Percentiles rank a stretch among this genome's conserved stretches.
Conservation (phyloP, 2,329 filamentous ascomycete genomes). For the Trematosphaeria pertusa region DNA sequence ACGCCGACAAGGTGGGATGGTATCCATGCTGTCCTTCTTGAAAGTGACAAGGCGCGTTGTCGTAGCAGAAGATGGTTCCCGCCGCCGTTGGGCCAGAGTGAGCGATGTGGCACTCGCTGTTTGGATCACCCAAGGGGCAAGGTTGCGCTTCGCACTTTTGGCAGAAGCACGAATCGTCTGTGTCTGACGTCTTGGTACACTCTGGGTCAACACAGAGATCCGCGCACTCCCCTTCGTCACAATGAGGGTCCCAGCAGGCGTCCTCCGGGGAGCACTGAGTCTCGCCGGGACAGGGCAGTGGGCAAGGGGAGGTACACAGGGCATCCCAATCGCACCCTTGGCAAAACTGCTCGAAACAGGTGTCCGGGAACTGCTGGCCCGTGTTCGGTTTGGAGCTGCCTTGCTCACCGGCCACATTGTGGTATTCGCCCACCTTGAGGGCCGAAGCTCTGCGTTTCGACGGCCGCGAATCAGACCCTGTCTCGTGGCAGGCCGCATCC, state of each 20-base stretch:
- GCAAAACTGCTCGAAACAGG: conserved; percentile 45
- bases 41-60: conserved; percentile 42
- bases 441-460: conserved; percentile 43
- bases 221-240: conserved; percentile 35
- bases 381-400: conserved; percentile 20
- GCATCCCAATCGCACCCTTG: conserved; percentile 43
- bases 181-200: conserved; percentile 41
- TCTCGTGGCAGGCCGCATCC: conserved; percentile 24
- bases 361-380: conserved; percentile 42
- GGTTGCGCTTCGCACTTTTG: conserved; percentile 41
- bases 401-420: conserved; percentile 27
- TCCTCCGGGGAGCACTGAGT: conserved; percentile 37
- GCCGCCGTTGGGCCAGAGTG: conserved; percentile 38
- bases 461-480: conserved; percentile 28
- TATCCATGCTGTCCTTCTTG: conserved; percentile 36
- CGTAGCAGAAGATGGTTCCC: conserved; percentile 45
- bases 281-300: conserved; percentile 36
- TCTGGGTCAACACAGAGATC: conserved; percentile 44
- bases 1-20: conserved; percentile 28
- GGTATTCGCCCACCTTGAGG: conserved; percentile 39
- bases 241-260: conserved; percentile 48
- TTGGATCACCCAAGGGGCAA: conserved; percentile 39
- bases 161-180: conserved; percentile 42
- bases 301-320: conserved; percentile 26
- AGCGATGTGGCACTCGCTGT: conserved; percentile 40